These are phyloP conservation scores for Viola pubescens DNA, from an alignment of 441 rosid species.

Conservation along the genomic window DNA sequence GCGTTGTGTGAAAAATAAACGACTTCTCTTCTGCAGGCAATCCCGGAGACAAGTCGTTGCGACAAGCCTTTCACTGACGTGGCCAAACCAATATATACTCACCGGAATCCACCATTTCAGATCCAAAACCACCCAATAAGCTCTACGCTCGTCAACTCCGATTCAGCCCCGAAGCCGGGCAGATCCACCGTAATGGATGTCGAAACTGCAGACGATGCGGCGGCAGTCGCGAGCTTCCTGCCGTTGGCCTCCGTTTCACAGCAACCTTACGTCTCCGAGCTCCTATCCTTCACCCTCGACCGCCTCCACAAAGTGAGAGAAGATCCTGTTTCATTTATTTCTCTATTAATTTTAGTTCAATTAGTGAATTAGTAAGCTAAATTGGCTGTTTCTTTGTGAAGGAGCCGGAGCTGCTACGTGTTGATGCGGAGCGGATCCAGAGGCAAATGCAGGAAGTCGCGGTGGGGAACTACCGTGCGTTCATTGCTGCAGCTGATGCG, in stretches of 20 bases:
- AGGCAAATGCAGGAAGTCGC: constrained; percentile 99
- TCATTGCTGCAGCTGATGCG: constrained; percentile 89
- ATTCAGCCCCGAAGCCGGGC: constrained; percentile 9
- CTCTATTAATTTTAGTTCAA: neutral
- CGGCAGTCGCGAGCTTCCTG: constrained; percentile 42
- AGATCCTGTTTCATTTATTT: neutral
- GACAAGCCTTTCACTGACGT: neutral
- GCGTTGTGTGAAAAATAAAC: too few relatives aligned
- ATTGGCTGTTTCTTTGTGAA: constrained; percentile 17
- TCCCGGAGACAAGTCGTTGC: neutral
- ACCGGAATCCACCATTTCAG: constrained; percentile 1
- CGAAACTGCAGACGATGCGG: constrained; percentile 39
- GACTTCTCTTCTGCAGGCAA: too few relatives aligned
- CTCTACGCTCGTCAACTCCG: neutral
- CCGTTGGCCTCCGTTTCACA: constrained; percentile 74
- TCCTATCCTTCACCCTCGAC: constrained; percentile 95
- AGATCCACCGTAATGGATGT: constrained; percentile 31
- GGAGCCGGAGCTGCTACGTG: constrained; percentile 94
- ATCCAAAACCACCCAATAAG: neutral
- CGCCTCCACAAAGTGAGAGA: constrained; percentile 71
- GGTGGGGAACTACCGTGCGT: constrained; percentile 85
- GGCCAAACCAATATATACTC: neutral
- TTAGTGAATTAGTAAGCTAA: neutral
- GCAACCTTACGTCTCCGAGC: constrained; percentile 89
- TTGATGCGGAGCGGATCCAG: constrained; percentile 87